Base-by-base conservation (phyloP, 2,329 filamentous ascomycete genomes). In the Hymenoscyphus occultus region DNA sequence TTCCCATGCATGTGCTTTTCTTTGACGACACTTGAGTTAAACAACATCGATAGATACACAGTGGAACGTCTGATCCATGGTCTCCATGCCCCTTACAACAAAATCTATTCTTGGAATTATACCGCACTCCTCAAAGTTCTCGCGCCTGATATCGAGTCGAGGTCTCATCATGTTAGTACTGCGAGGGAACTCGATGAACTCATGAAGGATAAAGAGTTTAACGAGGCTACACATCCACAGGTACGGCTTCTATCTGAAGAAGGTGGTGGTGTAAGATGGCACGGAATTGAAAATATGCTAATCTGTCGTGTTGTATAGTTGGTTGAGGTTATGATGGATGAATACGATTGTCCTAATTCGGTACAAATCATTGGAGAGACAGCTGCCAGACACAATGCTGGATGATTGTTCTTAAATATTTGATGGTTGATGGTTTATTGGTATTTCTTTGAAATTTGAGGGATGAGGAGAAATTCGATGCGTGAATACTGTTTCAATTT, bases 101-200 rank as follows among this genome's bases (percentile, higher is more conserved):
- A 86, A 48, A 70, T 81, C 45, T 77, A 81, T 0, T 72, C 74
- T 0, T 85, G 83, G 83, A 74, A 79, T 60, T 82, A 85, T 51
- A 51, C 51, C 9, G 51, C 13, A 12, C 40, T 68, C 19, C 60
- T 61, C 39, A 39, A 65, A 32, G 62, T 57, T 6, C 65, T 68
- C 45, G 89, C 84, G 0, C 74, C 78, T n/a, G 78, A 83, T 9
- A 80, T 84, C 22, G 80, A 82, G 54, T 83, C 84, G 68, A 83
- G 84, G 75, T 90, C 85, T 58, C 90, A 88, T 76, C 80, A 85
- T 58, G 82, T 92, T 70, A 89, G 86, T 78, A 92, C 87, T 19
- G 88, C 88, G 78, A 80, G 84, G 39, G 86, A 93, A 74, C 78
- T 93, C 40, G 84, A 90, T 67, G 76, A 82, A 48, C 79, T 95